phyloP scores from a whole-genome alignment of 192 early-diverging fungal genomes.

The Coemansia pectinata region DNA sequence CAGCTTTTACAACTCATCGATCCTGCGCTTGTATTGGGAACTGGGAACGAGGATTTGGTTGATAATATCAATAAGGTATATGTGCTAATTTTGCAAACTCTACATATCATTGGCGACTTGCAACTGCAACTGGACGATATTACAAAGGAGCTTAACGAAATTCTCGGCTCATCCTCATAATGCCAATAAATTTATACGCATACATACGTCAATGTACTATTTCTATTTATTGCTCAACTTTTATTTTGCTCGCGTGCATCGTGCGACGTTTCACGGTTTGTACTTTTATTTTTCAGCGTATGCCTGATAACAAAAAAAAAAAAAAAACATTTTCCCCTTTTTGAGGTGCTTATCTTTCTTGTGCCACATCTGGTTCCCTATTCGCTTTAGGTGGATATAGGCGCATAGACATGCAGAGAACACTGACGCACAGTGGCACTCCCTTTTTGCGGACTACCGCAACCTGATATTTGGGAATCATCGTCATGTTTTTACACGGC shows the following conservation, averaged over 20 bases:
- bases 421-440: slow-evolving; percentile 5
- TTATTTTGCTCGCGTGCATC: neutral
- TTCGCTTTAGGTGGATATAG: neutral
- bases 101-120: slow-evolving; percentile 29
- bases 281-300: neutral
- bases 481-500: slow-evolving; percentile 2
- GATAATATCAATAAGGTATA: slow-evolving; percentile 42
- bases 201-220: neutral
- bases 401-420: neutral
- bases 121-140: slow-evolving; percentile 49
- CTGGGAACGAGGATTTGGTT: slow-evolving; percentile 15
- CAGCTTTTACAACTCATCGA: slow-evolving; percentile 21
- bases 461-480: neutral
- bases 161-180: slow-evolving; percentile 10
- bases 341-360: neutral
- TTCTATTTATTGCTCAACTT: neutral
- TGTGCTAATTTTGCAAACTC: slow-evolving; percentile 26
- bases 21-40: slow-evolving; percentile 5
- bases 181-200: neutral
- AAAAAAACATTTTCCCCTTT: neutral
- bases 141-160: slow-evolving; percentile 31
- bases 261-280: neutral
- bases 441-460: neutral
- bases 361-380: neutral
- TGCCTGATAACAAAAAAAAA: too few relatives aligned